A percentile compares a stretch with the other conserved stretches of the same genome.
Conservation (phyloP, 768 basidiomycete genomes). For the Omphalotus guepiniiformis region DNA sequence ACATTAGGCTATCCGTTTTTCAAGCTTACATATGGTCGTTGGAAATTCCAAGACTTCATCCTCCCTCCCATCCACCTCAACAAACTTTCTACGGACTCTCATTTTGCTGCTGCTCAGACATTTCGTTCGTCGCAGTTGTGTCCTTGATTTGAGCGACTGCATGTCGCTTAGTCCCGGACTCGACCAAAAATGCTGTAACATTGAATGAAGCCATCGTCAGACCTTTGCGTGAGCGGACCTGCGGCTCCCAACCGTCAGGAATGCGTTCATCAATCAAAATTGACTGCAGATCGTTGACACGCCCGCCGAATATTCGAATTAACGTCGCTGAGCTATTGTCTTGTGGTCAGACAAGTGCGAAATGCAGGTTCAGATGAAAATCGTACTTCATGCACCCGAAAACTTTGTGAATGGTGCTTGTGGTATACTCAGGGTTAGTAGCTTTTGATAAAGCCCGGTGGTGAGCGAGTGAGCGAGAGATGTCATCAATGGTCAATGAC, state of each 20-base stretch:
- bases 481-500: slow-evolving; percentile 52
- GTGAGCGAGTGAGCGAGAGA: slow-evolving; percentile 53
- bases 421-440: slow-evolving; percentile 54
- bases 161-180: slow-evolving; percentile 22
- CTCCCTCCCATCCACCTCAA: too few species aligned
- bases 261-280: slow-evolving; percentile 68
- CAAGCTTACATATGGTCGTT: too few species aligned
- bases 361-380: too few species aligned
- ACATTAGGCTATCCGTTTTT: too few species aligned
- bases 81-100: too few species aligned
- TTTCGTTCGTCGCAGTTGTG: too few species aligned
- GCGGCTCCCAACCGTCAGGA: slow-evolving; percentile 68
- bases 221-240: slow-evolving; percentile 48
- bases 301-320: slow-evolving; percentile 63
- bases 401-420: slow-evolving; percentile 46
- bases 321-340: slow-evolving; percentile 64
- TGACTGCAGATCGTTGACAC: slow-evolving; percentile 46
- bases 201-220: slow-evolving; percentile 60
- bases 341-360: too few species aligned
- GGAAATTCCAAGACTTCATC: too few species aligned
- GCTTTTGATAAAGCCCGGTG: slow-evolving; percentile 55
- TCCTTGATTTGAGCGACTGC: too few species aligned
- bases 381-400: slow-evolving; percentile 68
- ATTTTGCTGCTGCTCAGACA: too few species aligned
- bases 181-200: slow-evolving; percentile 36